Evolutionary conservation across 2,329 filamentous ascomycete genomes (phyloP).

Genomic region (Colletotrichum abscissum): DNA sequence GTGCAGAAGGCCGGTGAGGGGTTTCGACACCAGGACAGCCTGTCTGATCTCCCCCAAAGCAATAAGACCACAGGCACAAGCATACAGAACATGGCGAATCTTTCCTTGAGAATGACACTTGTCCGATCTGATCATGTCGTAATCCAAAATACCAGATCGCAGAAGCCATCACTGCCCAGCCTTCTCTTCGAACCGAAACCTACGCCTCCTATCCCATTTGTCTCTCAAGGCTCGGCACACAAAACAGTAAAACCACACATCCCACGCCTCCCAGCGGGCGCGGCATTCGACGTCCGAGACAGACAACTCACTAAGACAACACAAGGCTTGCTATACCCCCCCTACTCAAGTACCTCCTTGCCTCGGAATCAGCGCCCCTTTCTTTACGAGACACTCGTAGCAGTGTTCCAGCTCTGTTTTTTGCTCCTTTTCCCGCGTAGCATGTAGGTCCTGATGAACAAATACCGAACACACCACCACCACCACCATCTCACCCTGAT

Average conservation of each 20-base stretch:
- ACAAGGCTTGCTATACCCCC: not conserved
- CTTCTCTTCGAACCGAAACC: not conserved
- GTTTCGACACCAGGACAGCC: not conserved
- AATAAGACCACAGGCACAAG: not conserved
- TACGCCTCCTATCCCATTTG: not conserved
- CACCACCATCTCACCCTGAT: not conserved
- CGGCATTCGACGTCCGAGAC: slow-evolving; percentile 3
- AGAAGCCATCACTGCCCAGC: not conserved
- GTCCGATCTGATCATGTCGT: not conserved
- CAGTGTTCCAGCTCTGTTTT: not conserved
- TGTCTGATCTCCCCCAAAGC: not conserved
- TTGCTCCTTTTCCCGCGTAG: not conserved
- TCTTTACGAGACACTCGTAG: not conserved
- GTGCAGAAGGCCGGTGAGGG: not conserved
- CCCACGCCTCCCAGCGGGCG: not conserved
- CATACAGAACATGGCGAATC: not conserved
- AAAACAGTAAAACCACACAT: not conserved
- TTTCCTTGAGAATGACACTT: not conserved
- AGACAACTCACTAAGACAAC: slow-evolving; percentile 3
- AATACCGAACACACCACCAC: not conserved
- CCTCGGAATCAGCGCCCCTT: not conserved
- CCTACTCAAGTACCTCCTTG: not conserved
- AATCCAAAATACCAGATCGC: not conserved
- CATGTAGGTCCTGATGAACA: not conserved
- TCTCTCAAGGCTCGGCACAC: not conserved